Evolutionary conservation across 2,329 filamentous ascomycete species (phyloP), one percentile per base, ranked within the genome.

Genomic region (Coniochaeta ligniaria): DNA sequence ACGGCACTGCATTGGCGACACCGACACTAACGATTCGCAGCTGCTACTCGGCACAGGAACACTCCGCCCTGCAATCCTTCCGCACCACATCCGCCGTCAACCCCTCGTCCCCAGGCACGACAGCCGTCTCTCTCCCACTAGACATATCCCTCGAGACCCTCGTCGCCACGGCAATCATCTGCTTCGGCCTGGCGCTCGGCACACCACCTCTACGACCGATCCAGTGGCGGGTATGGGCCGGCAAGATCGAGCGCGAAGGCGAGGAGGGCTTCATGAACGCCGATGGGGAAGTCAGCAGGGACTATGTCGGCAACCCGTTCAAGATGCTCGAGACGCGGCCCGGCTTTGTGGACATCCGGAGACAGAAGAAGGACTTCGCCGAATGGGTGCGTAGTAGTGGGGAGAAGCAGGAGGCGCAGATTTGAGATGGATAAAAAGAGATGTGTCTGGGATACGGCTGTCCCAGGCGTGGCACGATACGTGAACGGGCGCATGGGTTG

Each of bases 21-120:
- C 12, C 31, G 47, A 31, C 20, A 5, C 45, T 50, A 50, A 50
- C 24, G 6, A 17, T 31, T 59, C 47, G 47, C 72, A 99, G 95
- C 65, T 96, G 93, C 77, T 99, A 98, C 77, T 99, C 95, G 58
- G 92, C 93, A 55, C 90, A 96, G 75, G 95, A 99, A 77, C 91
- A 96, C 77, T 89, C 91, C 7, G 81, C 87, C 24, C 83, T 96
- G 57, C 85, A 87, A 67, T 83, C 87, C 60, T 80, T 81, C 66
- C 75, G 76, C 59, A 72, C 74, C 59, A 78, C 80, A 58, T 78
- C 80, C 36, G 74, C 80, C 59, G 72, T 78, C 33, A 72, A 79
- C 47, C 69, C 77, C 4, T 69, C 76, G 28, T 73, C 80, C 4
- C 74, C 78, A 33, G 69, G 75, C 22, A 70, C 76, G 16, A 68